Base-by-base conservation (phyloP, 148 eudicot genomes). In the Camellia japonica region DNA sequence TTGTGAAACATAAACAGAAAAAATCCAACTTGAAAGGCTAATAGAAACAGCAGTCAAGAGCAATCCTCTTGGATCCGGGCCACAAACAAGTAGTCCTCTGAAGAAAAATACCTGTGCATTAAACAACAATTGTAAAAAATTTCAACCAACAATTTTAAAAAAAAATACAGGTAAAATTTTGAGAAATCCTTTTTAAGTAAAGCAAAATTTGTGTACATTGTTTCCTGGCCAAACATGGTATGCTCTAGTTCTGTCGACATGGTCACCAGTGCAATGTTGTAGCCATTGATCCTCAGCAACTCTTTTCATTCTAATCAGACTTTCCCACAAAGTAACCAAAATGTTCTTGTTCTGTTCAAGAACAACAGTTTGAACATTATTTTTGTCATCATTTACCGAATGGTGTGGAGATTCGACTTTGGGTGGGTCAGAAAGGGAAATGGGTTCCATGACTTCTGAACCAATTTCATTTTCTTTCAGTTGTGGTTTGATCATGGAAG, bases 171-270 rank as follows among this genome's bases (percentile, higher is more conserved):
- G 4, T 6, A 3, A 19, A 63, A 23, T 4, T 63, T 63, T 19
- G 2, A 3, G 3, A 8, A 43, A 14, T 41, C 19, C 44, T 3
- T 6, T 15, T 18, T 43, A 11, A 19, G 49, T 6, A 16, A 71
- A 47, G 11, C 13, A n/a, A 71, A 61, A 61, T 61, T 11, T 51
- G 2, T 19, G 16, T 82, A 83, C 85, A 51, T 83, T 78, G 55
- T 83, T 83, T 47, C 85, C 82, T 1, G 75, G 82, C 85, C 85
- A 83, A 58, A 65, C 69, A 41, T 83, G 82, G 78, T 83, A 83
- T 0, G 44, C 79, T 74, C 80, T 66, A 5, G 75, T 74, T 79
- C 23, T 74, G 46, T 79, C 47, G 1, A 1, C 4, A 3, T 67
- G 20, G 38, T 14, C 68, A 7, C 78, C 52, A 6, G 49, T 23